Evolutionary conservation across 306 rosid genomes (phyloP), one percentile per base, ranked within the genome.

Genomic region (Medicago lupulina): DNA sequence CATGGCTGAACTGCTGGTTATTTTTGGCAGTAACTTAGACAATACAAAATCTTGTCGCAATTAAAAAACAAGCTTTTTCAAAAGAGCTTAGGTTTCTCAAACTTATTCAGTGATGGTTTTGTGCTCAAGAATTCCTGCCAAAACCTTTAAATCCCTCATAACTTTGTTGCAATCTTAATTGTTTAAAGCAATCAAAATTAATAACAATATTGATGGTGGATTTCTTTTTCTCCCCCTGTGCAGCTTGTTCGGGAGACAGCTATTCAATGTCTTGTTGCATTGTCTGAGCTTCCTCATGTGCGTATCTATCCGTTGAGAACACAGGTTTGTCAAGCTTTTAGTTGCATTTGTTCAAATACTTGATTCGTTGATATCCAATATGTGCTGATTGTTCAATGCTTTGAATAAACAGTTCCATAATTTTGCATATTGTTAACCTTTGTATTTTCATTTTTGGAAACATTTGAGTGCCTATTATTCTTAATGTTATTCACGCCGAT

Each of bases 181-280:
- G 31, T 63, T 13, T 63, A 74, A 41, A 81, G 36, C 40, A 21
- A 40, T 74, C 64, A 18, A 70, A 55, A 51, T 51, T 53, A 65
- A 47, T 12, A 36, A 69, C 68, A 68, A 50, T 74, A 53, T 76
- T 79, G 57, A 47, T 65, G 67, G 23, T 40, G 59, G 44, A 74
- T 85, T 39, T 78, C 19, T 46, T 39, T 51, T 41, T 21, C 54
- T 63, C 61, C 70, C 36, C 55, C 50, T 72, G 15, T 81, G 80
- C 89, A 95, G 98, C 90, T 92, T 85, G 98, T 95, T 61, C 90
- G 98, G 75, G 97, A 95, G 87, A 90, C 97, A 9, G 93, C 92
- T 53, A 83, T 90, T 68, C 97, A 92, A 81, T 92, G 97, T 84
- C 95, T 95, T 31, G 76, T 82, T 78, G 97, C 96, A 66, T 83